Evolutionary conservation across 306 rosid genomes (phyloP), one percentile per base, ranked within the genome.

Genomic region (Rosa persica): DNA sequence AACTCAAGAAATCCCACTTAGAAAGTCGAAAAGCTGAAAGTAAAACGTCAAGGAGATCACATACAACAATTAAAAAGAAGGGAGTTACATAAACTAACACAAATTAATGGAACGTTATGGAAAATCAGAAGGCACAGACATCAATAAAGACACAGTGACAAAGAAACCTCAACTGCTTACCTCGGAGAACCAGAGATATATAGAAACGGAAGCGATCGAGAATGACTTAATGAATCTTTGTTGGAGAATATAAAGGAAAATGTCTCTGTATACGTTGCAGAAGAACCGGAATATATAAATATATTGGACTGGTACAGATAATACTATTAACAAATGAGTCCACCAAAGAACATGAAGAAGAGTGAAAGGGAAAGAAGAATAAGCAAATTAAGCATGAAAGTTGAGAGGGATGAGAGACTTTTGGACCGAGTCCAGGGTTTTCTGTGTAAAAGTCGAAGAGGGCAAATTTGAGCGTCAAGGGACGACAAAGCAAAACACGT

Each of bases 341-440:
- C 44, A 65, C 70, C 70, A 54, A 36, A 30, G 42, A 30, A 34
- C 13, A 36, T 22, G 74, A 48, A 36, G 58, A 42, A 69, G 19
- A 44, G 22, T 5, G 22, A 38, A 74, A 40, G 16, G 1, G 7
- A 38, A 54, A 38, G 46, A 10, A 11, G 40, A 12, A 6, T 0
- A n/a, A 73, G 22, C 1, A 48, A 72, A 62, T 8, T 34, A 36
- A 8, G 70, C 42, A 34, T 6, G 44, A 16, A 36, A 34, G 7
- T 16, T 36, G 12, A 54, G 71, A 78, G 75, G 57, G 74, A 40
- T 20, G 23, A 55, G 30, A 49, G 68, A 13, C 22, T 47, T 44
- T 19, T 43, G 61, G 81, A 78, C 77, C 23, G 3, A 64, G 76
- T 60, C 81, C 51, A 2, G 48, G 40, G 49, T 43, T 34, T 27